A percentile compares a stretch with the other conserved stretches of the same genome.
Conservation (phyloP, 371 early-diverging fungal species). For the Mucor irregularis region DNA sequence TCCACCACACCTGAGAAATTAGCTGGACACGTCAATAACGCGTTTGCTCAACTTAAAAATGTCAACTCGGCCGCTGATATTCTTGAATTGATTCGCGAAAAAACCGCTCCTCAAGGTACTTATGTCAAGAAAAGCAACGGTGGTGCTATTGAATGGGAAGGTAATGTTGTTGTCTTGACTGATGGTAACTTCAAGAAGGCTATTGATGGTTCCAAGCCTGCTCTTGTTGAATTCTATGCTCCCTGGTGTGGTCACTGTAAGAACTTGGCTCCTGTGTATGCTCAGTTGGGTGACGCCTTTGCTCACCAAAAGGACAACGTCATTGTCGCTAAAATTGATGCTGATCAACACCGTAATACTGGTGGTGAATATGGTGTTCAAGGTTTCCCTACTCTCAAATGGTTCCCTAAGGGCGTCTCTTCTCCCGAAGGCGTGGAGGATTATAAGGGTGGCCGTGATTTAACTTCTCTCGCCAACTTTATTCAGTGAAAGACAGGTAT, state of each 20-base stretch:
- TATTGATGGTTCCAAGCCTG: conserved; percentile 88
- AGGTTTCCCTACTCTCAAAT: conserved; percentile 93
- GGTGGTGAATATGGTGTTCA: conserved; percentile 72
- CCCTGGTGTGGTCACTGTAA: conserved; percentile 97
- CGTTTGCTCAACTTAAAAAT: conserved; percentile 59
- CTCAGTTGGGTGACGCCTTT: conserved; percentile 79
- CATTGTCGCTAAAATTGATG: conserved; percentile 90
- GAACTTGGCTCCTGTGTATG: conserved; percentile 82
- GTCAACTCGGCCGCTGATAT: conserved; percentile 50
- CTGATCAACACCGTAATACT: conserved; percentile 79
- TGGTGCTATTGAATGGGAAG: conserved; percentile 17
- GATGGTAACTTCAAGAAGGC: conserved; percentile 70
- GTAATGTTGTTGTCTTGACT: conserved; percentile 68
- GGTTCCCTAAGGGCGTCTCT: conserved; percentile 82
- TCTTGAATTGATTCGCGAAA: conserved; percentile 41
- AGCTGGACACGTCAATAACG: conserved; percentile 49
- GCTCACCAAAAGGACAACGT: conserved; percentile 67
- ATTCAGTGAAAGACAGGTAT: conserved; percentile 75
- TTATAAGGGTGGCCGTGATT: conserved; percentile 82
- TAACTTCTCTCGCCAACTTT: conserved; percentile 74
- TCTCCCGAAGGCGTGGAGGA: conserved; percentile 67
- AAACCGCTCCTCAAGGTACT: conserved; percentile 11
- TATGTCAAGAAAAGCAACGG: too few species aligned
- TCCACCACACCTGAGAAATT: conserved; percentile 48
- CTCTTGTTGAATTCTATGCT: conserved; percentile 93